Base-by-base conservation (phyloP, 2,329 filamentous ascomycete species). In the Colletotrichum scovillei region DNA sequence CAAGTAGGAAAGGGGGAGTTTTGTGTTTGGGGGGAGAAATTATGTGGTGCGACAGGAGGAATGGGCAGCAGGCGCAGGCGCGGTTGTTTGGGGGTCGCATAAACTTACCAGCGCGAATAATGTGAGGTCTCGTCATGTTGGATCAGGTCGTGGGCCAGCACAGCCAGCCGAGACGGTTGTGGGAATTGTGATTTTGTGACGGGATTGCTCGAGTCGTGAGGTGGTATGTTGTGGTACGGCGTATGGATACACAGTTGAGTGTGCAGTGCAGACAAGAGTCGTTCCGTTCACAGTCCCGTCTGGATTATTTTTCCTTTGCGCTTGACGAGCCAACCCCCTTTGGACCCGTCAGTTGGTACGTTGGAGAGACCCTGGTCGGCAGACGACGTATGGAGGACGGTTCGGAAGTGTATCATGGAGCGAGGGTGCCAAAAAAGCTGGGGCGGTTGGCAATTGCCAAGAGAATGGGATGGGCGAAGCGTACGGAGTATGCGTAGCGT, bases 51-150 rank as follows among this genome's bases (percentile, higher is more conserved):
- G 69, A 64, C 69, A 73, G 59, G 49, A 72, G 72, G 59, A 69
- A 73, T 72, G 70, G 55, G 55, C 58, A 67, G 46, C 35, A 49
- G 60, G 70, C 70, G 70, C 70, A 55, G 60, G 70, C 70, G 70
- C 70, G 55, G 70, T 67, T 73, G 70, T 73, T 73, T 73, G 59
- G 70, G 70, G 70, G 55, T 65, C 55, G 72, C 63, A 72, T 71
- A 67, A 74, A 75, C 88, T 78, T 88, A 91, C 89, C 89, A 80
- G 89, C 89, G 80, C 89, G 88, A 82, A 91, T 85, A 77, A 91
- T 89, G 77, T 86, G 85, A 78, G 88, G 88, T 83, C 88, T 88
- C 79, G 88, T 89, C 89, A 91, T 91, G 79, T 78, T 87, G 84
- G 78, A 80, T 57, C 16, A 58, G 63, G 58, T 74, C 69, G 57